phyloP scores from a whole-genome alignment of 352 stramenopile genomes.

The Thraustotheca clavata region DNA sequence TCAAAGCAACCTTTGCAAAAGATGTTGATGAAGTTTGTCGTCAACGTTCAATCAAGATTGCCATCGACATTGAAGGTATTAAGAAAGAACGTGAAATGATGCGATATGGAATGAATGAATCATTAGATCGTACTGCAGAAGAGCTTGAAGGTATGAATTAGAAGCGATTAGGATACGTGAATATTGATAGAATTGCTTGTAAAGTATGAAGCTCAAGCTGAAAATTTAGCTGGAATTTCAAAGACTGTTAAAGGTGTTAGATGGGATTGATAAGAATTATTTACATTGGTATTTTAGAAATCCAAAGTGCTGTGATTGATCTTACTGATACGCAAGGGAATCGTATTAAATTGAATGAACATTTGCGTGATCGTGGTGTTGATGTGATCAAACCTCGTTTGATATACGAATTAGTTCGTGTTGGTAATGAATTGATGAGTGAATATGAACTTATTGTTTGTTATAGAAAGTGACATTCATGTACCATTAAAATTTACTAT shows the following conservation, averaged over 20 bases:
- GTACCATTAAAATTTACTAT: conserved; percentile 16
- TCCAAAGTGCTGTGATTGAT: not conserved
- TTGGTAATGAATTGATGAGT: not conserved
- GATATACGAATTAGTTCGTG: conserved; percentile 13
- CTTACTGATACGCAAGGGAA: not conserved
- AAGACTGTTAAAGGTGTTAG: conserved; percentile 15
- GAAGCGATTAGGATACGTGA: not conserved
- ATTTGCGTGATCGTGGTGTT: not conserved
- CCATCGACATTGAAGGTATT: conserved; percentile 61
- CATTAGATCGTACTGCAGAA: not conserved
- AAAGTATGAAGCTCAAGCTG: conserved; percentile 14
- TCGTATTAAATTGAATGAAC: conserved; percentile 18
- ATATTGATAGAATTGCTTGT: conserved; percentile 1
- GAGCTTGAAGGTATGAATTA: conserved; percentile 5
- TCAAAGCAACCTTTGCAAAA: conserved; percentile 49
- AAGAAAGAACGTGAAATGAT: conserved; percentile 22
- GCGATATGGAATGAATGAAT: not conserved
- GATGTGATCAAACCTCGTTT: conserved; percentile 19
- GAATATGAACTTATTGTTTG: not conserved
- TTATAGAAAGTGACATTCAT: not conserved
- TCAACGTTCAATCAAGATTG: conserved; percentile 63
- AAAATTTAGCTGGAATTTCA: not conserved
- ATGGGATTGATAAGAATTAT: not conserved
- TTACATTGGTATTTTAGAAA: not conserved
- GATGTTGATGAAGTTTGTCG: conserved; percentile 69